Conservation (phyloP, 1,284 basidiomycete species). For the Agroathelia rolfsii region DNA sequence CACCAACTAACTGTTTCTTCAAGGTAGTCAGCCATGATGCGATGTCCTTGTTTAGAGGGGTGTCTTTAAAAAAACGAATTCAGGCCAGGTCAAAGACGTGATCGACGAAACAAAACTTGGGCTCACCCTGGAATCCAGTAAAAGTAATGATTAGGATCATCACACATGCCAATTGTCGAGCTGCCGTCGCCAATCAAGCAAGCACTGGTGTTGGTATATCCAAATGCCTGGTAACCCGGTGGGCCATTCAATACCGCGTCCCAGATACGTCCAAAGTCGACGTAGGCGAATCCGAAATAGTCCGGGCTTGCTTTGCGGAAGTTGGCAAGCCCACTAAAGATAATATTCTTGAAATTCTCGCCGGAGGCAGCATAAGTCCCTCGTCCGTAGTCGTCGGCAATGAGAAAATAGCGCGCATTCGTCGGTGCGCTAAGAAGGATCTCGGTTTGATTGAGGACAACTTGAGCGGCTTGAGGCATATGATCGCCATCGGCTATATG, state of each 20-base stretch:
- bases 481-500: constrained; percentile 19
- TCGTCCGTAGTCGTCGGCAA: constrained; percentile 22
- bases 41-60: constrained; percentile 30
- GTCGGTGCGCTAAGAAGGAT: constrained; percentile 26
- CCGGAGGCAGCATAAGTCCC: constrained; percentile 16
- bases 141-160: constrained; percentile 37
- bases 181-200: constrained; percentile 22
- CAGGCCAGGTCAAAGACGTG: background rate
- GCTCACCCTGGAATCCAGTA: constrained; percentile 41
- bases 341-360: constrained; percentile 20
- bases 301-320: constrained; percentile 14
- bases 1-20: no score
- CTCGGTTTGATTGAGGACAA: constrained; percentile 28
- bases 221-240: constrained; percentile 37
- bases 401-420: constrained; percentile 18
- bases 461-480: constrained; percentile 23
- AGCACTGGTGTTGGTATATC: constrained; percentile 29
- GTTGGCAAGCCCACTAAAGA: constrained; percentile 15
- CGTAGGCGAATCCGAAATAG: constrained; percentile 31
- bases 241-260: constrained; percentile 28
- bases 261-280: constrained; percentile 36
- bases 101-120: background rate
- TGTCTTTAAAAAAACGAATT: constrained; percentile 18
- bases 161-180: constrained; percentile 24
- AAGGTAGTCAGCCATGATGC: constrained; percentile 41